Evolutionary conservation across 1,284 basidiomycete genomes (phyloP).

Genomic region (Boletus calvinii): DNA sequence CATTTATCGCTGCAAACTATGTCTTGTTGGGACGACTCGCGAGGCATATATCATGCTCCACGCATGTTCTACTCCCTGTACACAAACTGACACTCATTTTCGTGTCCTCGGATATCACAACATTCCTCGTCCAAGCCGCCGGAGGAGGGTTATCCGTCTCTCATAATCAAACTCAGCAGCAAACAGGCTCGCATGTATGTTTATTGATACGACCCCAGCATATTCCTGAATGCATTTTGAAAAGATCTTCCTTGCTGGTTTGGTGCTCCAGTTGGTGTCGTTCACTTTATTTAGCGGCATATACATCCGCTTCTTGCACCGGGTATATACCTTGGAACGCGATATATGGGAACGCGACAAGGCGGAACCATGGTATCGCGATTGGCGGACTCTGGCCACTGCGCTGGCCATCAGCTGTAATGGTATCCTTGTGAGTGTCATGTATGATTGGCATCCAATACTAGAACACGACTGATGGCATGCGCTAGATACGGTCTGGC

Average conservation of each 20-base stretch:
- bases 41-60: slow-evolving; percentile 46
- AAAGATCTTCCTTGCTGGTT: slow-evolving; percentile 64
- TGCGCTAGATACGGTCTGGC: slow-evolving; percentile 57
- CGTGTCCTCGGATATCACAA: slow-evolving; percentile 59
- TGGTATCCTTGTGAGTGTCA: slow-evolving; percentile 58
- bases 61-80: slow-evolving; percentile 55
- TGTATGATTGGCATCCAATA: too few species aligned
- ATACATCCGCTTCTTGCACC: slow-evolving; percentile 56
- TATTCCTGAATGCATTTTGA: slow-evolving; percentile 42
- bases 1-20: slow-evolving; percentile 76
- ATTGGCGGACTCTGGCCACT: slow-evolving; percentile 59
- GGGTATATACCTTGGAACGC: slow-evolving; percentile 47
- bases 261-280: slow-evolving; percentile 61
- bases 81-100: slow-evolving; percentile 53
- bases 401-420: slow-evolving; percentile 61
- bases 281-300: slow-evolving; percentile 62
- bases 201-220: slow-evolving; percentile 48
- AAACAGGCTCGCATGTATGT: slow-evolving; percentile 39
- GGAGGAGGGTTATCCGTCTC: slow-evolving; percentile 19
- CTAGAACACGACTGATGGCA: background rate
- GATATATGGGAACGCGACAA: slow-evolving; percentile 46
- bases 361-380: slow-evolving; percentile 43
- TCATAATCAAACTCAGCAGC: slow-evolving; percentile 14
- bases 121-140: slow-evolving; percentile 62
- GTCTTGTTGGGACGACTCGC: slow-evolving; percentile 65